Evolutionary conservation across 2,329 filamentous ascomycete genomes (phyloP).

Genomic region (Pseudogymnoascus sp.): DNA sequence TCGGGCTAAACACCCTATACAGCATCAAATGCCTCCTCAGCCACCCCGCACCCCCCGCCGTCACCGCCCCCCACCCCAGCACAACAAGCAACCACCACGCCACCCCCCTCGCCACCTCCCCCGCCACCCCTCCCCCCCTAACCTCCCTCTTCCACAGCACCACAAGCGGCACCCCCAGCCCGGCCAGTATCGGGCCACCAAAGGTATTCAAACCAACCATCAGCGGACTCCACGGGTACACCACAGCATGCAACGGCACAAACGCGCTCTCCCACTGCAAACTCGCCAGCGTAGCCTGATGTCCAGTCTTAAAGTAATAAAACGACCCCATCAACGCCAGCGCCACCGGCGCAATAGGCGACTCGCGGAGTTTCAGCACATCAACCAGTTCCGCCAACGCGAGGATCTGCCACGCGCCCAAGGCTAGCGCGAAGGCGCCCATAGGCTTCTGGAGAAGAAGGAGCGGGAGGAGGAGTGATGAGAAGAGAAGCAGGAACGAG

Average conservation of each 20-base stretch:
- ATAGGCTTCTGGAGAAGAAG: constrained; percentile 88
- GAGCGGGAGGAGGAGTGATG: constrained; percentile 69
- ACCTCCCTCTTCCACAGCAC: constrained; percentile 85
- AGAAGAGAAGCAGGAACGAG: constrained; percentile 75
- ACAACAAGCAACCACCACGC: constrained; percentile 75
- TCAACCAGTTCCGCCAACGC: constrained; percentile 62
- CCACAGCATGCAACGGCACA: constrained; percentile 72
- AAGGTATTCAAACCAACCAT: constrained; percentile 81
- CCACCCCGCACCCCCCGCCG: constrained; percentile 83
- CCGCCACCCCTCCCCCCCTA: constrained; percentile 42
- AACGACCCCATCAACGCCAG: constrained; percentile 85
- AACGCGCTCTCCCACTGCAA: constrained; percentile 98
- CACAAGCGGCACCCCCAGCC: constrained; percentile 69
- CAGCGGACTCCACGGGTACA: constrained; percentile 83
- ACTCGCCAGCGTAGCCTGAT: constrained; percentile 77
- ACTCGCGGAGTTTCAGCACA: constrained; percentile 51
- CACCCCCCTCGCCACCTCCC: constrained; percentile 61
- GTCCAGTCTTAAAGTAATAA: constrained; percentile 96
- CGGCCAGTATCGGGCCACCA: constrained; percentile 78
- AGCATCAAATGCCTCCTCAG: constrained; percentile 91
- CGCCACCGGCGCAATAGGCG: constrained; percentile 73
- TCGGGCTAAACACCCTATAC: constrained; percentile 84
- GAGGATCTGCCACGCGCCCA: constrained; percentile 84
- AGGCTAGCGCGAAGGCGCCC: constrained; percentile 74
- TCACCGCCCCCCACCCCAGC: constrained; percentile 72